Conservation (phyloP, 2,329 filamentous ascomycete genomes). For the Colletotrichum brevisporum region DNA sequence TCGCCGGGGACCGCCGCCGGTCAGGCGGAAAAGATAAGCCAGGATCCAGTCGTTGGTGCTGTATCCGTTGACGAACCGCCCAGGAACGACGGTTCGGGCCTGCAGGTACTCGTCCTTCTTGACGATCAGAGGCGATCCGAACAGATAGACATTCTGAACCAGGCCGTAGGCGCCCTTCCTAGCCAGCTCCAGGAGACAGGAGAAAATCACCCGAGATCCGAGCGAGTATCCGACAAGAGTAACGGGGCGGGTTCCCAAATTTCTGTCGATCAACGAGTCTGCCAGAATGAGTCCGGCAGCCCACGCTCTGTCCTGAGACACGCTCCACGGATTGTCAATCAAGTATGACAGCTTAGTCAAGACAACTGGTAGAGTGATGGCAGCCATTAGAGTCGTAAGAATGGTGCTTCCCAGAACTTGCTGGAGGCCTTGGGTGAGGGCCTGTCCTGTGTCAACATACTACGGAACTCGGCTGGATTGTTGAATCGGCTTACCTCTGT, state of each 20-base stretch:
- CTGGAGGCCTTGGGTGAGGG: slow-evolving; percentile 94
- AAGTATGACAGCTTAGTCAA: slow-evolving; percentile 95
- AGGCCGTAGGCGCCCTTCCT: slow-evolving; percentile 87
- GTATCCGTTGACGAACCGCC: slow-evolving; percentile 96
- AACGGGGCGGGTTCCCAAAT: slow-evolving; percentile 89
- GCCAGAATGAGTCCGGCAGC: slow-evolving; percentile 92
- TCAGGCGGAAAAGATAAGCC: slow-evolving; percentile 94
- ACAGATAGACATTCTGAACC: slow-evolving; percentile 95
- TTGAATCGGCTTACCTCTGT: slow-evolving; percentile 82
- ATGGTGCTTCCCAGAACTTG: slow-evolving; percentile 94
- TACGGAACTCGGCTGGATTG: not conserved
- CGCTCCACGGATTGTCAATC: slow-evolving; percentile 98
- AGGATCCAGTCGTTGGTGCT: slow-evolving; percentile 98
- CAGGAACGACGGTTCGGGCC: slow-evolving; percentile 86
- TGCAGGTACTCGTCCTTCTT: slow-evolving; percentile 91
- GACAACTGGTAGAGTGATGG: slow-evolving; percentile 91
- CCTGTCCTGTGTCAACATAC: slow-evolving; percentile 65
- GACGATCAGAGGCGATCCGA: slow-evolving; percentile 91
- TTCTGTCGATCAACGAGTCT: slow-evolving; percentile 92
- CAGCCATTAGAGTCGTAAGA: slow-evolving; percentile 90
- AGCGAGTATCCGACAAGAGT: slow-evolving; percentile 96
- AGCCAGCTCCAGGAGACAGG: slow-evolving; percentile 88
- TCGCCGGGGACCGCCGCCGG: slow-evolving; percentile 89
- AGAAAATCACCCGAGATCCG: slow-evolving; percentile 92
- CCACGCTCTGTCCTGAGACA: slow-evolving; percentile 93